Base-by-base conservation (phyloP, 139 green algal species). In the Micractinium sp. region DNA sequence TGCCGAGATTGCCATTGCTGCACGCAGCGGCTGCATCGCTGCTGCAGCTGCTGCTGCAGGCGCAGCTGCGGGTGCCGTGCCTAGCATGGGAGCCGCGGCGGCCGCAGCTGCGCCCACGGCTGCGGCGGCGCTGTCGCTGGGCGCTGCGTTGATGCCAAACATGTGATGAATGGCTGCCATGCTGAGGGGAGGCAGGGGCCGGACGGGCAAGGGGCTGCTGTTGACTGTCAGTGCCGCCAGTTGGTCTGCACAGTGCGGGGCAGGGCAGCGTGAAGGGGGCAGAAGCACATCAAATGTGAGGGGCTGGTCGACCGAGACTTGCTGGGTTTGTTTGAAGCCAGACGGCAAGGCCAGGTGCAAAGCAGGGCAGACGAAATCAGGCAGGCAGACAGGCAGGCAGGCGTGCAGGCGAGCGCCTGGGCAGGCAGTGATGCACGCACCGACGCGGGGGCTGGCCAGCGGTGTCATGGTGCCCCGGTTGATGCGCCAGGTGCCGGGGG, bases 401-500 rank as follows among this genome's bases (percentile, higher is more conserved):
- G 47, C 47, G 9, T 5, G 47, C 47, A 9, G 47, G 47, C 47
- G 47, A 56, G 47, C 47, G 47, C 47, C 47, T 56, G 47, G 47
- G 47, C 47, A 56, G 9, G 47, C 47, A 56, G 5, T 56, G 47
- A 56, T 56, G 47, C 18, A 15, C 81, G 19, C 81, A 86, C 81
- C 81, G 22, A 33, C 12, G 2, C 23, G 56, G 0, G 83, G 83
- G 67, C 83, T 87, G 67, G 83, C 38, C 67, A 87, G 83, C 14
- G 83, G 83, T 13, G 83, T n/a, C 67, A 66, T 80, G 16, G 9
- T 13, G 56, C 67, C 39, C 20, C 83, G 66, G 67, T 47, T 80
- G 83, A 87, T 87, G 67, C 83, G 83, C 83, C 83, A 87, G 2
- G 83, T 38, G 27, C 66, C 83, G 0, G 83, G 83, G 12, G 83